phyloP scores from a whole-genome alignment of 805 yeast genomes.

The Lipomyces orientalis region DNA sequence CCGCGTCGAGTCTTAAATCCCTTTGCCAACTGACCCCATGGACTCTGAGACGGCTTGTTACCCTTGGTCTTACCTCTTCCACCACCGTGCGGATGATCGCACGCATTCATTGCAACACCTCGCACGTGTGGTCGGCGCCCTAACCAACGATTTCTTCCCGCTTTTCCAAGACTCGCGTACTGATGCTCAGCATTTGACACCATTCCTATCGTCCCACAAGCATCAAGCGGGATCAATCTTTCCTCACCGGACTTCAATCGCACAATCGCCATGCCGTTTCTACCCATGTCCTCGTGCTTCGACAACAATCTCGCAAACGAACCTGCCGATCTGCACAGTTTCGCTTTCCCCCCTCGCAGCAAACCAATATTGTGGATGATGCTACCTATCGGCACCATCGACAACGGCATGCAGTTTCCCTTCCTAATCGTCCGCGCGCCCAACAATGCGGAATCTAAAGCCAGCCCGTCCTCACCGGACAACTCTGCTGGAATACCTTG shows the following conservation, averaged over 20 bases:
- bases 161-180: slow-evolving; percentile 89
- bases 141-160: slow-evolving; percentile 90
- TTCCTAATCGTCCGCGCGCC: slow-evolving; percentile 85
- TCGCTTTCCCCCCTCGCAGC: slow-evolving; percentile 76
- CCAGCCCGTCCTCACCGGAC: slow-evolving; percentile 73
- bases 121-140: slow-evolving; percentile 95
- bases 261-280: slow-evolving; percentile 70
- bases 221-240: slow-evolving; percentile 80
- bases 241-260: slow-evolving; percentile 92
- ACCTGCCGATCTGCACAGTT: slow-evolving; percentile 93
- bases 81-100: slow-evolving; percentile 99
- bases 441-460: slow-evolving; percentile 87
- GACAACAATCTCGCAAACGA: slow-evolving; percentile 87
- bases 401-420: slow-evolving; percentile 92
- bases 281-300: slow-evolving; percentile 62
- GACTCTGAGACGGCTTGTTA: slow-evolving; percentile 89
- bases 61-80: slow-evolving; percentile 99
- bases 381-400: slow-evolving; percentile 94
- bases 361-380: slow-evolving; percentile 87
- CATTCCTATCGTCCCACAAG: slow-evolving; percentile 92
- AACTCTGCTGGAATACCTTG: slow-evolving; percentile 81
- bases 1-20: slow-evolving; percentile 94
- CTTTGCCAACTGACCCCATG: slow-evolving; percentile 94
- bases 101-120: slow-evolving; percentile 97
- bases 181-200: slow-evolving; percentile 94